Conservation (phyloP, 257 asterid genomes). For the Capsicum baccatum region DNA sequence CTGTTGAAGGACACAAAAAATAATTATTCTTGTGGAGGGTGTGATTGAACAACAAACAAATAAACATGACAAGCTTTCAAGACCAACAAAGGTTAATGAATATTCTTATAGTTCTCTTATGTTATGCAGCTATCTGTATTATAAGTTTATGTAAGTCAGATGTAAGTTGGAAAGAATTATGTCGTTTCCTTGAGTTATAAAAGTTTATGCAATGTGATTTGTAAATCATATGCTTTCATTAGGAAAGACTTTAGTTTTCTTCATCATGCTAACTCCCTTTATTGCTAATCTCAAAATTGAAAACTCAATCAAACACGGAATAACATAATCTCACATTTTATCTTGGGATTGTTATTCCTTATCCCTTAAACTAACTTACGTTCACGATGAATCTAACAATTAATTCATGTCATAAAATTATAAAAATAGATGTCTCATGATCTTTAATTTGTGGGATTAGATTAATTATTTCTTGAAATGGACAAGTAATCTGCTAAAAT, state of each 20-base stretch:
- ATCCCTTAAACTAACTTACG: not conserved
- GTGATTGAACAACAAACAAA: not conserved
- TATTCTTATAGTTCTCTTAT: not conserved
- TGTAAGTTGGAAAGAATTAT: not conserved
- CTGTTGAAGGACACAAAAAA: constrained; percentile 47
- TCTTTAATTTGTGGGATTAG: not conserved
- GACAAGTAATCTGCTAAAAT: constrained; percentile 7
- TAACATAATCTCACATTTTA: not conserved
- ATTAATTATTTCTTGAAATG: not conserved
- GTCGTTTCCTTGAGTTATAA: not conserved
- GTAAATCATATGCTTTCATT: not conserved
- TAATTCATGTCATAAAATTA: not conserved
- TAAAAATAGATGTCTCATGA: not conserved
- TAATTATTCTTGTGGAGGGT: not conserved
- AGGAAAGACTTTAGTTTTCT: not conserved
- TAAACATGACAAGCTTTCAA: not conserved
- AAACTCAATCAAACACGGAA: not conserved
- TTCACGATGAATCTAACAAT: not conserved
- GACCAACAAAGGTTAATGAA: not conserved
- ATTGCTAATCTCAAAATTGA: not conserved
- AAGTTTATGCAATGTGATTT: constrained; percentile 1
- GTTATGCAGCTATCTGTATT: constrained; percentile 4
- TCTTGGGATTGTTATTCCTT: not conserved
- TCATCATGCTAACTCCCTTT: not conserved
- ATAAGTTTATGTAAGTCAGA: not conserved